Evolutionary conservation across 768 basidiomycete genomes (phyloP), one percentile per base, ranked within the genome.

Genomic region (Dentipellis fragilis): DNA sequence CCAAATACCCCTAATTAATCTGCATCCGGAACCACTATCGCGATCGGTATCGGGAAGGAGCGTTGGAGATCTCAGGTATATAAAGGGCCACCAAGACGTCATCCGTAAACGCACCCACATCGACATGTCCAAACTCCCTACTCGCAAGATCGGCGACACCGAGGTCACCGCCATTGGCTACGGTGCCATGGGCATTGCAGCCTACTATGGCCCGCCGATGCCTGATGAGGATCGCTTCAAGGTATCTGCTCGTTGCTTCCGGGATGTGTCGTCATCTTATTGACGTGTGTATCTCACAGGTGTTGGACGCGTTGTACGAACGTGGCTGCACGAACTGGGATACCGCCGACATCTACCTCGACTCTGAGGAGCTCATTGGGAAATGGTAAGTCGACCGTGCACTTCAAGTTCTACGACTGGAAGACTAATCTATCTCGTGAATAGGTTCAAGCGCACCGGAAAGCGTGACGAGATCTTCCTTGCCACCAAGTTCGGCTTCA

Each of bases 181-280:
- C 55, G 84, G 84, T 5, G 68, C 74, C 7, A 84, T 84, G 83
- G 81, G 80, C 6, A 62, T 84, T 10, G 75, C 76, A 12, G 71
- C 67, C 1, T 70, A 63, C 46, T 82, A 81, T 55, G 81, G 82
- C n/a, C 55, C 63, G 2, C 62, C 65, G 0, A 68, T 68, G 12
- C 57, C 72, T 3, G 83, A 86, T 56, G 80, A 85, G 59, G 80
- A 84, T 52, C 72, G 81, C 1, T 74, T 85, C 61, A 77, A 74
- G 72, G 63, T 74, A 16, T 29, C 9, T 14, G 17, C 19, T 19
- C 19, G 3, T 11, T 12, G 48, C 16, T 22, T 22, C 4, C n/a
- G n/a, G 3, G 9, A 7, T 23, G 11, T 14, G 14, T 22, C 0
- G 16, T 10, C 17, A 23, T 23, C 48, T 11, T 49, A 12, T 16